These are phyloP conservation scores for Tylopilus sp. DNA, from an alignment of 768 basidiomycete genomes.

Conservation along the genomic window DNA sequence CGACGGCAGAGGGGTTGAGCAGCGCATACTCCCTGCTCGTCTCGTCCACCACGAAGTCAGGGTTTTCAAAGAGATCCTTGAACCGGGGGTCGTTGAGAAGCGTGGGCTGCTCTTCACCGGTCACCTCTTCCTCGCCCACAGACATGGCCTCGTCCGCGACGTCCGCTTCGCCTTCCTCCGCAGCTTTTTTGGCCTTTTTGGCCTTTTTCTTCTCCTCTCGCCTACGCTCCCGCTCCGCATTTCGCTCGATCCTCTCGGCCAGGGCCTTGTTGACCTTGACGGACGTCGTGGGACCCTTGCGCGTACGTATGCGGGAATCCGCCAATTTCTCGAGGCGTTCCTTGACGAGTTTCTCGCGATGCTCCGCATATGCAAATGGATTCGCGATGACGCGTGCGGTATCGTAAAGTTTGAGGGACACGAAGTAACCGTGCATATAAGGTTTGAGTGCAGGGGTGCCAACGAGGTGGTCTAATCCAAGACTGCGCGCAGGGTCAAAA, in stretches of 20 bases:
- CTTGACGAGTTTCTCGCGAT: slow-evolving; percentile 82
- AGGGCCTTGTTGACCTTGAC: slow-evolving; percentile 67
- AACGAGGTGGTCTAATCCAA: slow-evolving; percentile 92
- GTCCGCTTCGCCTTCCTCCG: slow-evolving; percentile 32
- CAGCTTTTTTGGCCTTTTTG: slow-evolving; percentile 40
- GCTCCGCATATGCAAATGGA: slow-evolving; percentile 92
- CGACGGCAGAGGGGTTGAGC: slow-evolving; percentile 84
- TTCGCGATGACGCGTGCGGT: slow-evolving; percentile 94
- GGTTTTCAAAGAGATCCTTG: slow-evolving; percentile 84
- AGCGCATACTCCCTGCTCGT: slow-evolving; percentile 83
- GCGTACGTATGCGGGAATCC: slow-evolving; percentile 84
- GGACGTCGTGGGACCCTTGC: slow-evolving; percentile 44
- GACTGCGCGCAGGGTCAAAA: slow-evolving; percentile 41
- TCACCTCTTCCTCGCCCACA: slow-evolving; percentile 24
- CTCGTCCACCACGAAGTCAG: slow-evolving; percentile 91
- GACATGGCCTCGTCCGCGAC: slow-evolving; percentile 33
- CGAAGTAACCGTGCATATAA: slow-evolving; percentile 99
- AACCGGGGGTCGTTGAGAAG: slow-evolving; percentile 88
- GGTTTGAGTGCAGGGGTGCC: slow-evolving; percentile 96
- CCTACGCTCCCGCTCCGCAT: slow-evolving; percentile 51
- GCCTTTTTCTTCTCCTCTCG: slow-evolving; percentile 52
- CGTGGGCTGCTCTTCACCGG: slow-evolving; percentile 32
- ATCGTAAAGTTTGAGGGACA: slow-evolving; percentile 93
- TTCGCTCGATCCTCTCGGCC: slow-evolving; percentile 73
- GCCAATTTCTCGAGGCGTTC: slow-evolving; percentile 93